phyloP scores from a whole-genome alignment of 2,329 filamentous ascomycete genomes.

The Fusarium stilboides region DNA sequence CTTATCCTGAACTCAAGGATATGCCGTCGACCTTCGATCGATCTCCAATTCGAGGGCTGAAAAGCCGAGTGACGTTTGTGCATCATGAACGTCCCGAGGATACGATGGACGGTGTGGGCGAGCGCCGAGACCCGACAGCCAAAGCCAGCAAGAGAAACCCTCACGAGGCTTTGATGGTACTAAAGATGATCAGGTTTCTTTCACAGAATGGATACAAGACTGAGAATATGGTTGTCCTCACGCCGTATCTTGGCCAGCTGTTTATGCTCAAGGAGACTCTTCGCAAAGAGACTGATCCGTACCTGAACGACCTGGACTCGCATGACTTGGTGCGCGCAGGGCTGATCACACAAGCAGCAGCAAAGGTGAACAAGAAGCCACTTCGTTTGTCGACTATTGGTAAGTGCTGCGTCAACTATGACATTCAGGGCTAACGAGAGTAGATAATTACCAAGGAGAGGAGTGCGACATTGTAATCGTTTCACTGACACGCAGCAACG shows the following conservation, averaged over 20 bases:
- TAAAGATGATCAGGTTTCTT: constrained; percentile 76
- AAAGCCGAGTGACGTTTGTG: constrained; percentile 75
- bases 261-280: constrained; percentile 69
- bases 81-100: constrained; percentile 72
- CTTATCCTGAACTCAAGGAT: constrained; percentile 75
- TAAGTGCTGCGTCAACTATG: constrained; percentile 53
- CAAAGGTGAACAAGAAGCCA: constrained; percentile 64
- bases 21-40: constrained; percentile 64
- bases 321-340: constrained; percentile 73
- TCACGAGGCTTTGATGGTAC: constrained; percentile 76
- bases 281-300: constrained; percentile 70
- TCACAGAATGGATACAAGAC: constrained; percentile 80
- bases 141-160: constrained; percentile 71
- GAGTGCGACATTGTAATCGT: constrained; percentile 81
- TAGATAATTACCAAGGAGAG: constrained; percentile 85
- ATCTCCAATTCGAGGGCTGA: constrained; percentile 68
- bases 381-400: constrained; percentile 79
- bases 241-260: constrained; percentile 81
- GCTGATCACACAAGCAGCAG: constrained; percentile 67
- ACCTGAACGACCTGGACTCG: constrained; percentile 78
- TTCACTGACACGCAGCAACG: constrained; percentile 78
- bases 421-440: not conserved
- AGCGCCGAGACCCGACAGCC: constrained; percentile 65
- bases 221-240: constrained; percentile 76
- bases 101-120: constrained; percentile 58